A percentile compares a stretch with the other conserved stretches of the same genome.
Evolutionary conservation across 2,329 filamentous ascomycete species (phyloP).

Genomic region (Aspergillus sp.): DNA sequence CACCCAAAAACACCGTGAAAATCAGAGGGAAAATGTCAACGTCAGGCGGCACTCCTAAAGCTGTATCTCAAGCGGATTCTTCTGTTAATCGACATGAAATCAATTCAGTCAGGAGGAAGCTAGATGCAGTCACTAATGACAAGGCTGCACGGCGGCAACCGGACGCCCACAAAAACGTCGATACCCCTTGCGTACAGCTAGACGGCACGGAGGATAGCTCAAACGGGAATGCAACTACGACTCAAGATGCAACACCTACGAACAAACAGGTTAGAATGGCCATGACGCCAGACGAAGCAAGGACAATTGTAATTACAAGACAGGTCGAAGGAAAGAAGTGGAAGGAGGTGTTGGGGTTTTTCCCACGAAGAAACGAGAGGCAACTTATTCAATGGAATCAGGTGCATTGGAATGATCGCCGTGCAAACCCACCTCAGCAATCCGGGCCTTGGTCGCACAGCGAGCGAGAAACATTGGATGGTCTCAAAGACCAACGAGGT

Average conservation of each 20-base stretch:
- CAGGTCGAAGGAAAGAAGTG: conserved; percentile 27
- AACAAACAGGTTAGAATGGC: conserved; percentile 14
- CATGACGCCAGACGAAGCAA: conserved; percentile 34
- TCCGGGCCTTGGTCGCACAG: conserved; percentile 30
- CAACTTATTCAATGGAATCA: conserved; percentile 28
- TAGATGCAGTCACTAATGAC: conserved; percentile 3
- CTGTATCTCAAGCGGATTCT: conserved; percentile 8
- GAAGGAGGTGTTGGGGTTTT: conserved; percentile 29
- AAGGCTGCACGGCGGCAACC: conserved; percentile 7
- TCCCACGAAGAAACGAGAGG: conserved; percentile 25
- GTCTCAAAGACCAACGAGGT: conserved; percentile 25
- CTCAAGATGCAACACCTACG: conserved; percentile 18
- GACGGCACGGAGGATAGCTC: background rate
- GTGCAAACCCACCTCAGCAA: conserved; percentile 24
- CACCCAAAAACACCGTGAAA: conserved; percentile 22
- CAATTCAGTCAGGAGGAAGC: conserved; percentile 6
- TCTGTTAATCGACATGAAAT: conserved; percentile 12
- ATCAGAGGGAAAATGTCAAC: conserved; percentile 21
- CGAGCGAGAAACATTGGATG: conserved; percentile 27
- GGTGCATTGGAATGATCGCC: conserved; percentile 30
- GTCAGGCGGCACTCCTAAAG: background rate
- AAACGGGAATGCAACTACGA: background rate
- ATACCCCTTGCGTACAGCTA: conserved; percentile 2
- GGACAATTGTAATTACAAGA: conserved; percentile 30
- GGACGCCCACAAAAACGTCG: background rate